phyloP scores from a whole-genome alignment of 1,139 yeast genomes.

The Kodamaea fungicola region DNA sequence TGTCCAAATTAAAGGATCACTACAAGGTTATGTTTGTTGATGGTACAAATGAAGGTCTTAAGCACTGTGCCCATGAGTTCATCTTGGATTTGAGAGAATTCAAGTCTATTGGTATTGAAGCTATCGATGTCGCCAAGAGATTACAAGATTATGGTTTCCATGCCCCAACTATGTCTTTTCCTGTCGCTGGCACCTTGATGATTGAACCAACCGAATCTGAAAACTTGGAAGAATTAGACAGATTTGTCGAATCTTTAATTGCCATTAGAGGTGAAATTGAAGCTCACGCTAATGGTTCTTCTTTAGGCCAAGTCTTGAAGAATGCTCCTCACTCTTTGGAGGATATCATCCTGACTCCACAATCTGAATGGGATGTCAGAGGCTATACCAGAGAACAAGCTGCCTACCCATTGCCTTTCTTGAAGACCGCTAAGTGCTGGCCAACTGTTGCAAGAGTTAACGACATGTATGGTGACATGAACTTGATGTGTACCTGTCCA shows the following conservation, averaged over 20 bases:
- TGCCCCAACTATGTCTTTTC: slow-evolving; percentile 99
- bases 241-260: slow-evolving; percentile 85
- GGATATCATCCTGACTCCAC: slow-evolving; percentile 60
- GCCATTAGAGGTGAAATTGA: slow-evolving; percentile 80
- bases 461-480: slow-evolving; percentile 91
- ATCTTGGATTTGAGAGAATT: slow-evolving; percentile 87
- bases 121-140: slow-evolving; percentile 94
- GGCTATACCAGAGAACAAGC: slow-evolving; percentile 93
- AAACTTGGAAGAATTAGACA: slow-evolving; percentile 79
- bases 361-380: slow-evolving; percentile 69
- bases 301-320: slow-evolving; percentile 70
- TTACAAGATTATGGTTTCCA: slow-evolving; percentile 98
- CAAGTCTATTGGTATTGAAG: slow-evolving; percentile 81
- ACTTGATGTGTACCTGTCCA: slow-evolving; percentile 91
- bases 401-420: slow-evolving; percentile 79
- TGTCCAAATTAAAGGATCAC: slow-evolving; percentile 64
- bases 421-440: slow-evolving; percentile 84
- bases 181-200: slow-evolving; percentile 96
- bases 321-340: slow-evolving; percentile 90
- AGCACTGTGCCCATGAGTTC: slow-evolving; percentile 95
- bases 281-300: slow-evolving; percentile 64
- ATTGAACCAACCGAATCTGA: slow-evolving; percentile 98
- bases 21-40: slow-evolving; percentile 77
- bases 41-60: slow-evolving; percentile 48
- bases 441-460: slow-evolving; percentile 90